Evolutionary conservation across 805 yeast species (phyloP).

Genomic region (Candida pseudofarinosa): DNA sequence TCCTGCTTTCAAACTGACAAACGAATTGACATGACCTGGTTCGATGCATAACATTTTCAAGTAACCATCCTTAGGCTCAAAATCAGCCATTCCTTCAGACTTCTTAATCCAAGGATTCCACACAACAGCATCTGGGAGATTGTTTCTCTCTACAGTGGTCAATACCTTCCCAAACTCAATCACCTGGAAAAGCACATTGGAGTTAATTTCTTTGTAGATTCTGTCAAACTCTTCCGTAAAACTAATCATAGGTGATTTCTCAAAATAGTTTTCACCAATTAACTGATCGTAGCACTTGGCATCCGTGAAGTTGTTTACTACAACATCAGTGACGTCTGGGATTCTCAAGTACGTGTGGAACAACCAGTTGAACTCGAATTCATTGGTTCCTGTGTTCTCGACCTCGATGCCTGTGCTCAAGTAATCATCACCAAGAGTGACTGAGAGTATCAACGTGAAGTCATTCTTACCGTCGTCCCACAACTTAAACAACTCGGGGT

Average conservation of each 20-base stretch:
- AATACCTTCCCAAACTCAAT: constrained; percentile 67
- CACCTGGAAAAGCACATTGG: constrained; percentile 57
- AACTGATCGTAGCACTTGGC: constrained; percentile 74
- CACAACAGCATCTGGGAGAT: constrained; percentile 72
- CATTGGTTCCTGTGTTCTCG: constrained; percentile 58
- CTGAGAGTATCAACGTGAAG: constrained; percentile 71
- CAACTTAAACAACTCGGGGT: constrained; percentile 50
- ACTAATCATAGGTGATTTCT: constrained; percentile 69
- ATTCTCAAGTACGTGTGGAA: constrained; percentile 86
- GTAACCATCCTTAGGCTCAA: constrained; percentile 80
- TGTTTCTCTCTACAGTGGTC: constrained; percentile 61
- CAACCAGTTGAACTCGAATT: constrained; percentile 87
- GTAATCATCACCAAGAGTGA: constrained; percentile 54
- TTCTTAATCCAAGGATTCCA: constrained; percentile 97
- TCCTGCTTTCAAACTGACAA: constrained; percentile 63
- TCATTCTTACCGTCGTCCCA: constrained; percentile 58
- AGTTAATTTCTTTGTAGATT: constrained; percentile 63
- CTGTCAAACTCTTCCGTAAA: constrained; percentile 82
- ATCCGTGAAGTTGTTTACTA: constrained; percentile 76
- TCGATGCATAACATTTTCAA: constrained; percentile 90
- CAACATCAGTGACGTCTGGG: constrained; percentile 70
- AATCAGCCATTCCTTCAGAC: constrained; percentile 82
- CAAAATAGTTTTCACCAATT: constrained; percentile 54
- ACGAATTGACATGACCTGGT: constrained; percentile 82
- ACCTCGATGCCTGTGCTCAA: constrained; percentile 73